These are phyloP conservation scores for Tetracladium maxilliforme DNA, from an alignment of 2,329 filamentous ascomycete genomes.

Conservation along the genomic window DNA sequence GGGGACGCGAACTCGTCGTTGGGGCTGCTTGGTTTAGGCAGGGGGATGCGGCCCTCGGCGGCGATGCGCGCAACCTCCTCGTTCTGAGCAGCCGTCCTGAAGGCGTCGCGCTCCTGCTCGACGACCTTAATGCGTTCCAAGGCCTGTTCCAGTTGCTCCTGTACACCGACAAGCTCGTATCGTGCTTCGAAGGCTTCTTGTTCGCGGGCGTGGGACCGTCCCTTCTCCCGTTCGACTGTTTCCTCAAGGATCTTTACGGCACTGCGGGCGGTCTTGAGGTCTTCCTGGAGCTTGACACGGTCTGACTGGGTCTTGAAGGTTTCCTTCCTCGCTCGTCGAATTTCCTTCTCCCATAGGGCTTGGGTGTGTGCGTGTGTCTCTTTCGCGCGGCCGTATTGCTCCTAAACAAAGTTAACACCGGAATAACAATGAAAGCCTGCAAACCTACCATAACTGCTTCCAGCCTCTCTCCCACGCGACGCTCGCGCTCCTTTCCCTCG, in stretches of 20 bases:
- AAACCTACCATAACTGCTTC: conserved; percentile 53
- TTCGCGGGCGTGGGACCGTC: conserved; percentile 44
- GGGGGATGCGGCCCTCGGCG: conserved; percentile 53
- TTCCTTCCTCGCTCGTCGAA: conserved; percentile 54
- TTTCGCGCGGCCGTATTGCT: conserved; percentile 55
- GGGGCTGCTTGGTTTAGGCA: conserved; percentile 36
- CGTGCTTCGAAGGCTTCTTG: conserved; percentile 56
- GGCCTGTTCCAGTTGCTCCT: conserved; percentile 52
- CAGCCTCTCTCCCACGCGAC: conserved; percentile 49
- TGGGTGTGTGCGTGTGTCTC: conserved; percentile 54
- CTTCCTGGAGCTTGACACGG: conserved; percentile 58
- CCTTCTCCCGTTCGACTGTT: conserved; percentile 46
- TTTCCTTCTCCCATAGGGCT: conserved; percentile 59
- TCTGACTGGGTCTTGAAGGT: conserved; percentile 60
- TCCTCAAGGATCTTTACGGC: conserved; percentile 41
- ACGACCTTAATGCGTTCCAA: conserved; percentile 47
- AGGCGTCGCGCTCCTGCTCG: conserved; percentile 61
- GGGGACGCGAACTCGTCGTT: conserved; percentile 51
- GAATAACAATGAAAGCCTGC: conserved; percentile 14
- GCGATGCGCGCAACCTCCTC: conserved; percentile 62
- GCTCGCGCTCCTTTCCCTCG: conserved; percentile 50
- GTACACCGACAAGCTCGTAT: conserved; percentile 47
- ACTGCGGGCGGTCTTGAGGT: conserved; percentile 46
- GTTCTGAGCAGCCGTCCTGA: conserved; percentile 57
- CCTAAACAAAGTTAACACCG: conserved; percentile 28